These are phyloP conservation scores for Fusarium temperatum DNA, from an alignment of 2,329 filamentous ascomycete species.

Conservation along the genomic window DNA sequence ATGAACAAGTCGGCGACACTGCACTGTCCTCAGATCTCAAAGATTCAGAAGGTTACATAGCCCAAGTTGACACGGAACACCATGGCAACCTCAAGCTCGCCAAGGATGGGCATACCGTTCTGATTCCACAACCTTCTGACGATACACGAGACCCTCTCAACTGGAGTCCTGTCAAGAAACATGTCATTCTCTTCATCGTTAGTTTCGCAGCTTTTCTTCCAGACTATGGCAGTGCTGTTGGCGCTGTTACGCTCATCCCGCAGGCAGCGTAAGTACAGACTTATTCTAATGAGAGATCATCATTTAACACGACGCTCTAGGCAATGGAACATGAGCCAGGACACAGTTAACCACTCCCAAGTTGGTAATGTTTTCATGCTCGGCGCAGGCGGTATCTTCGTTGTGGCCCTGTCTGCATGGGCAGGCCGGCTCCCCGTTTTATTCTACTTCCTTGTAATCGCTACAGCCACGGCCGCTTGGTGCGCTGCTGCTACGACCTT, in stretches of 20 bases:
- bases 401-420: background rate
- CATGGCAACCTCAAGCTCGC: background rate
- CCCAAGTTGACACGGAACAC: background rate
- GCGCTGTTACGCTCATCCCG: background rate
- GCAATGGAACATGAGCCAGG: background rate
- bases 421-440: background rate
- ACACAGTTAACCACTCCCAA: background rate
- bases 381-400: background rate
- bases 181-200: background rate
- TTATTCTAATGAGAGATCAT: rapidly evolving
- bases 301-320: rapidly evolving
- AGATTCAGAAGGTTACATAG: background rate
- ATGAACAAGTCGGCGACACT: background rate
- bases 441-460: background rate
- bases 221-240: background rate
- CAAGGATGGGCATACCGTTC: background rate
- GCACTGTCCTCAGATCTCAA: background rate
- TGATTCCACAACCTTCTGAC: background rate
- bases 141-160: background rate
- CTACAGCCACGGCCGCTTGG: rapidly evolving
- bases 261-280: background rate
- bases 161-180: background rate
- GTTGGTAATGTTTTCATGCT: background rate
- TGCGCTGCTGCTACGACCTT: background rate
- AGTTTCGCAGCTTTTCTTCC: background rate